These are phyloP conservation scores for Microbotryum scabiosae DNA, from an alignment of 1,284 basidiomycete genomes.

Conservation along the genomic window DNA sequence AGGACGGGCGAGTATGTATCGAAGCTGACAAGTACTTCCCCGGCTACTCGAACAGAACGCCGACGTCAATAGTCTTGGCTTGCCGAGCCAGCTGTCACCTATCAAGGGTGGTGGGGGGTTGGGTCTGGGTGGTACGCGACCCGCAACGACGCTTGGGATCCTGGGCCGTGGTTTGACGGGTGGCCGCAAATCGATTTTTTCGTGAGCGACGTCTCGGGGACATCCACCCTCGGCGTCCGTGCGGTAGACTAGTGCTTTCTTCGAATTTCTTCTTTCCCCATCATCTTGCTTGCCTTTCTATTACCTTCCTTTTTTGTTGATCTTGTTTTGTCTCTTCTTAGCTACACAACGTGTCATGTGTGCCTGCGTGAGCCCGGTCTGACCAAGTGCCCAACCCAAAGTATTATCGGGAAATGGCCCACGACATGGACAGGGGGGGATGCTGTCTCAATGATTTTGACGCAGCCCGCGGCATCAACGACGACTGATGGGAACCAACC, in stretches of 20 bases:
- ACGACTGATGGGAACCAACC: conserved; percentile 62
- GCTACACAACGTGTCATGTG: not conserved
- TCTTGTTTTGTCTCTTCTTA: not conserved
- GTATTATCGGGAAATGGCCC: too few relatives aligned
- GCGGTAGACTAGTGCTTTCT: not conserved
- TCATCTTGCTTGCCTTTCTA: not conserved
- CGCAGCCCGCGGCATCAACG: conserved; percentile 71
- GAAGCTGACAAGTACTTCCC: not conserved
- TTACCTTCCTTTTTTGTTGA: not conserved
- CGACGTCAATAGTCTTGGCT: conserved; percentile 17
- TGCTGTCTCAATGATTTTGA: conserved; percentile 91
- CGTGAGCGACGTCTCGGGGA: not conserved
- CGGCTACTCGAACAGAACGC: conserved; percentile 6
- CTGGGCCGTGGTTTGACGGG: conserved; percentile 1
- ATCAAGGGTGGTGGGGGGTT: conserved; percentile 14
- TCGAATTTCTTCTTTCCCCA: not conserved
- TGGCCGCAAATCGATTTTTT: conserved; percentile 8
- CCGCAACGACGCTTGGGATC: not conserved
- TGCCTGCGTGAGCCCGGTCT: too few relatives aligned
- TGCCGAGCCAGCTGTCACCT: conserved; percentile 25
- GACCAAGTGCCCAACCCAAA: too few relatives aligned
- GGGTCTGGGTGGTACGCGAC: not conserved
- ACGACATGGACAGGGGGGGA: too few relatives aligned
- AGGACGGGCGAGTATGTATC: not conserved
- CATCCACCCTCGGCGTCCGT: not conserved